phyloP scores from a whole-genome alignment of 148 eudicot genomes.

The Vaccinium myrtillus region DNA sequence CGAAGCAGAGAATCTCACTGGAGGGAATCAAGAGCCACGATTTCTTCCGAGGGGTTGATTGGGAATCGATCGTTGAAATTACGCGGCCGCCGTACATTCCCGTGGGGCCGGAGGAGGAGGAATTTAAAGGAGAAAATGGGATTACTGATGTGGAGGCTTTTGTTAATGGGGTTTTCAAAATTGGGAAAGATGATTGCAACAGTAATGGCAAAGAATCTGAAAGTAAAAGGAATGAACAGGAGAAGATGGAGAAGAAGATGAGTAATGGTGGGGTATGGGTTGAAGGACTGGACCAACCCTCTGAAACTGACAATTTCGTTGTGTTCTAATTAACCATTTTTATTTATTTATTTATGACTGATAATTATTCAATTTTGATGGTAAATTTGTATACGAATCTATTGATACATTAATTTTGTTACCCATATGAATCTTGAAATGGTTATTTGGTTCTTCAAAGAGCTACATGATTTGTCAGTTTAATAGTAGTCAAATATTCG shows the following conservation, averaged over 20 bases:
- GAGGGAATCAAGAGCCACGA: slow-evolving; percentile 74
- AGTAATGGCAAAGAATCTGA: slow-evolving; percentile 15
- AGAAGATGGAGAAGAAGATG: not conserved
- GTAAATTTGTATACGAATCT: too few species aligned
- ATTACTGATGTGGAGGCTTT: slow-evolving; percentile 57
- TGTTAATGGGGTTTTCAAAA: slow-evolving; percentile 52
- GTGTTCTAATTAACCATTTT: slow-evolving; percentile 26
- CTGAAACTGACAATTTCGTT: slow-evolving; percentile 26
- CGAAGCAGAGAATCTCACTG: slow-evolving; percentile 46
- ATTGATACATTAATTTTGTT: too few species aligned
- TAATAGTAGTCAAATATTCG: too few species aligned
- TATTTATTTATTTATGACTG: not conserved
- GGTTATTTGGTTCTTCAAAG: too few species aligned
- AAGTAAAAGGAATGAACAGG: slow-evolving; percentile 15
- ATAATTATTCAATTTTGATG: not conserved
- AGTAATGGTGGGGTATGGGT: slow-evolving; percentile 17
- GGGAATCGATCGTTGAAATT: slow-evolving; percentile 53
- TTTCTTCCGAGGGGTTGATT: slow-evolving; percentile 60
- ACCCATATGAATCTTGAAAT: too few species aligned
- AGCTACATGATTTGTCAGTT: too few species aligned
- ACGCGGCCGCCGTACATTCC: slow-evolving; percentile 77
- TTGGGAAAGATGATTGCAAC: slow-evolving; percentile 13
- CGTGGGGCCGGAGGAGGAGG: slow-evolving; percentile 29
- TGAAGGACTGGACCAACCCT: slow-evolving; percentile 23
- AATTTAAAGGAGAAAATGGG: slow-evolving; percentile 34